Base-by-base conservation (phyloP, 306 rosid species). In the Prunus kanzakura region DNA sequence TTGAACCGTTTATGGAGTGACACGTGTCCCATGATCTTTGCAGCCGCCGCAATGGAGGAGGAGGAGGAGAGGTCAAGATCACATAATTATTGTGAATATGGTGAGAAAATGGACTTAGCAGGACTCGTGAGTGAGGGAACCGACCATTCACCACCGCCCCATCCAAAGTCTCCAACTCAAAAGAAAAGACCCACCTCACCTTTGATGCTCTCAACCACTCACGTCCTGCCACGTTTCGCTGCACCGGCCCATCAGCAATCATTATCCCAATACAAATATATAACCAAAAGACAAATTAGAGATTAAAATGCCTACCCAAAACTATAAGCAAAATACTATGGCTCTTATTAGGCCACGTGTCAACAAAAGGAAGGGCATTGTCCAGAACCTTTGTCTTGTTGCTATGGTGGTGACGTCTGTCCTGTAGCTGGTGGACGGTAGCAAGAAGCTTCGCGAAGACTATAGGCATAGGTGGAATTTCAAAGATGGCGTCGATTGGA, bases 121-220 rank as follows among this genome's bases (percentile, higher is more conserved):
- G 5, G 38, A 13, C 65, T 2, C 12, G 4, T 47, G 52, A 23
- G 54, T 61, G 79, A 64, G 27, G 22, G 29, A 64, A 70, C 86
- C 75, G 83, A 78, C 83, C 77, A 23, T 29, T 67, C 78, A 46
- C 54, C 83, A 63, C 86, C 70, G 67, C 11, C 78, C 49, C 74
- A 58, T 52, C 1, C 19, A 29, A 63, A 23, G 1, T 25, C 11
- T 38, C 76, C 64, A 38, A 38, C 13, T 30, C 35, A 72, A 30
- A 30, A 30, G 81, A 72, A 30, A 30, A 30, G 81, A 9, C 67
- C 72, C 67, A 60, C 67, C 38, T 54, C 29, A 23, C 20, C 63
- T 41, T 72, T 43, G 23, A 2, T 15, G 15, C 58, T 2, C 32
- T 38, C 72, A 68, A 67, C 87, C 84, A 83, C 76, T 76, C 77